Evolutionary conservation across 345 rosid genomes (phyloP), one percentile per base, ranked within the genome.

Genomic region (Eutrema yunnanense): DNA sequence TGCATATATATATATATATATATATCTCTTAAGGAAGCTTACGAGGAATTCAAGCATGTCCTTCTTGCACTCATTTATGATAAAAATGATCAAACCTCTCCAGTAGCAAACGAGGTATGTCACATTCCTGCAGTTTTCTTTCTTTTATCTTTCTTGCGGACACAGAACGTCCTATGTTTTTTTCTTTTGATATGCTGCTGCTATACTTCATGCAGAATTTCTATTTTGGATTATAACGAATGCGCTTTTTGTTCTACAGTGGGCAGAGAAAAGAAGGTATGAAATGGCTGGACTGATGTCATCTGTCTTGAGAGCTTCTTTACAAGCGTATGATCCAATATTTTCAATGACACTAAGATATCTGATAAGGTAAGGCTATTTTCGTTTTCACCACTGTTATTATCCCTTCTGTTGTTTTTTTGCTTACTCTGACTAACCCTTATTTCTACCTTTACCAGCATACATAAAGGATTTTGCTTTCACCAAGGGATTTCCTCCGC

Each of bases 41-140:
- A 94, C 41, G 93, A 86, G 90, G 98, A 94, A 79, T 91, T 94
- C 84, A 94, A 94, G 86, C 98, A 91, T 79, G 80, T 94, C 43
- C 92, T 94, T 79, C 95, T 94, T 80, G 92, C 96, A 44, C 85
- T 91, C 60, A 87, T 94, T 75, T 94, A 88, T 74, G 92, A 88
- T 80, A 74, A 87, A 81, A 80, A 88, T 77, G 97, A 94, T 70
- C 82, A 72, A 71, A 84, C 74, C 70, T 91, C 98, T 82, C 98
- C 97, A 0, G 97, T 91, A 76, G 88, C 92, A 8, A 85, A 84
- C 83, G 96, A 89, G 98, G 98, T 94, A 58, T 50, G 74, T 41
- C 63, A 53, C 42, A 13, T 33, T 16, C 60, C 53, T 52, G 9
- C 33, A 8, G n/a, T 30, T 30, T n/a, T 38, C 13, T 19, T 41